Conservation (phyloP, 2,329 filamentous ascomycete genomes). For the Ophiostoma angusticollis region DNA sequence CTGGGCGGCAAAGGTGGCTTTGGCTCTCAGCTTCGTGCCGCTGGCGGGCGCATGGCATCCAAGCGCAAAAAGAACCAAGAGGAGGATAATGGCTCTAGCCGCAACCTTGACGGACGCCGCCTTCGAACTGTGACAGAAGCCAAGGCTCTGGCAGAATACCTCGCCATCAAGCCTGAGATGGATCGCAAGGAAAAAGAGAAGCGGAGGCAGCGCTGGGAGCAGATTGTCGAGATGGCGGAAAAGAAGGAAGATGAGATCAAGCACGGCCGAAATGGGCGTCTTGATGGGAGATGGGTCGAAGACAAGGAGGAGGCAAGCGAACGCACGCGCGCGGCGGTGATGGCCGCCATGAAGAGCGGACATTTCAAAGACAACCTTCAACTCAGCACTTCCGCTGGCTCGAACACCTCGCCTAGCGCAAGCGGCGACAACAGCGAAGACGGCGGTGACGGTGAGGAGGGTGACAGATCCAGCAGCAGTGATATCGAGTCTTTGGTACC, state of each 20-base stretch:
- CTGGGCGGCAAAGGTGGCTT: constrained; percentile 96
- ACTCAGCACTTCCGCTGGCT: constrained; percentile 37
- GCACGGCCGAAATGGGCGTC: constrained; percentile 54
- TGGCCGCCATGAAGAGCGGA: constrained; percentile 55
- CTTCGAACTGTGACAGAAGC: constrained; percentile 88
- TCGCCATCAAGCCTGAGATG: constrained; percentile 95
- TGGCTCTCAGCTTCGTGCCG: constrained; percentile 89
- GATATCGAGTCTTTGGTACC: constrained; percentile 38
- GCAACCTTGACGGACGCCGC: constrained; percentile 83
- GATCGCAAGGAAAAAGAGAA: constrained; percentile 86
- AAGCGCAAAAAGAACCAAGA: constrained; percentile 71
- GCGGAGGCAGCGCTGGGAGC: constrained; percentile 71
- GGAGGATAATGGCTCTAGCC: constrained; percentile 78
- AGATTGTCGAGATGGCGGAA: constrained; percentile 76
- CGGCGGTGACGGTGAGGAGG: constrained; percentile 22
- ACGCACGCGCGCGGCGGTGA: constrained; percentile 64
- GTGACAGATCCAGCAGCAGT: constrained; percentile 29
- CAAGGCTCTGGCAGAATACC: constrained; percentile 86
- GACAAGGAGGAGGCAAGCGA: constrained; percentile 83
- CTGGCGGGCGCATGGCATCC: constrained; percentile 96
- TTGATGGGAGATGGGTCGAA: constrained; percentile 91
- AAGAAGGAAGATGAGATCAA: constrained; percentile 71
- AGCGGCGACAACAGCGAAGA: constrained; percentile 16
- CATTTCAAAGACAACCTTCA: constrained; percentile 46
- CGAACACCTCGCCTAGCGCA: constrained; percentile 25